Base-by-base conservation (phyloP, 768 basidiomycete species). In the Cyclocybe cylindracea region DNA sequence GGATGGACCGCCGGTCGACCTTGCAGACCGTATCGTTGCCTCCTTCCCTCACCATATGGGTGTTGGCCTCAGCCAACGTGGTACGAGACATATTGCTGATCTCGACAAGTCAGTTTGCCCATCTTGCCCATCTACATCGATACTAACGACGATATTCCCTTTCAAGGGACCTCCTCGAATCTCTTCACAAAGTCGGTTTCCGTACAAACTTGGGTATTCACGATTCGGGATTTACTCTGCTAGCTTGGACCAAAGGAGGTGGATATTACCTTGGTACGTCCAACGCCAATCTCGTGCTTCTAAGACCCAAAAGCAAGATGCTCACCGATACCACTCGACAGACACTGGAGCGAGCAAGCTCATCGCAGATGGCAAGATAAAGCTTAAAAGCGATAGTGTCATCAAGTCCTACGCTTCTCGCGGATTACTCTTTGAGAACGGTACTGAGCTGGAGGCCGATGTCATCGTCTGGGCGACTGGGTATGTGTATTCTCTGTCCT, bases 301-400 rank as follows among this genome's bases (percentile, higher is more conserved):
- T 24, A 5, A 5, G 24, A 24, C 24, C 5, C 24, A 24, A 6
- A 13, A 16, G 11, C 34, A n/a, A 16, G 3, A 10, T 10, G n/a
- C 9, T 35, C 10, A n/a, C 16, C 36, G n/a, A 50, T 14, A 2
- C 29, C 2, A 7, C 6, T 35, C 24, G 24, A 6, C 44, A 82
- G 82, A 83, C 56, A 76, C 77, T 48, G 85, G 84, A 44, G 79
- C 78, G 3, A 76, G 76, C 48, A 77, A 83, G 61, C 68, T 80
- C 55, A 80, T 87, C 56, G 74, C 78, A 41, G 81, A 85, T 54
- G 81, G 84, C 18, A 82, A 85, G 64, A 85, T 87, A 70, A 84
- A 85, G 62, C 68, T 87, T 57, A 87, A 87, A 70, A 83, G 77
- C 65, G 82, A 82, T 51, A 66, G 70, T 42, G 67, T 64, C 35